Base-by-base conservation (phyloP, 352 stramenopile species). In the Aphanomyces cochlioides region DNA sequence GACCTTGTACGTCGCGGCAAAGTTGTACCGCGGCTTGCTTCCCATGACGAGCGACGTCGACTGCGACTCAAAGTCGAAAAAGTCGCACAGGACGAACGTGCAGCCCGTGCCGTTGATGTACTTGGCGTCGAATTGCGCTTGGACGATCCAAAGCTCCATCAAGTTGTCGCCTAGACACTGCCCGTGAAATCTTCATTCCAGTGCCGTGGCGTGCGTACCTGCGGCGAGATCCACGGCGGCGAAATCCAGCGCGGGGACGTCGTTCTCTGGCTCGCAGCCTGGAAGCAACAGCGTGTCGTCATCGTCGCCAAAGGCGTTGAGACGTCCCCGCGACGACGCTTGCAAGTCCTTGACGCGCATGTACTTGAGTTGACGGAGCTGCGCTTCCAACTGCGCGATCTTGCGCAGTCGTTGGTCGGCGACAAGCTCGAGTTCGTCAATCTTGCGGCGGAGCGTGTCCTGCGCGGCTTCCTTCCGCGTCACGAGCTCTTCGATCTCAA, bases 61-160 rank as follows among this genome's bases (percentile, higher is more conserved):
- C 76, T 98, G 91, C 0, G 90, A 96, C 73, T 98, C 92, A 67
- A 96, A 98, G 72, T 98, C 90, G 72, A 96, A 98, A 67, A 98
- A 98, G 66, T 98, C 93, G 39, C 95, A 90, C 17, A 98, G 69
- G 6, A 97, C 79, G 70, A 98, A 98, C 13, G 90, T 97, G 1
- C 89, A 96, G 2, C 84, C 78, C 63, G 84, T 92, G 13, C 76
- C 74, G 6, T 79, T 80, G 56, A 97, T 75, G 48, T 81, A 79
- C 10, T 59, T 83, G 40, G 73, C 79, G 66, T 96, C 85, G 54
- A 97, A 91, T 38, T 76, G 77, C 5, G 76, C 92, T 12, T 74
- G 79, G 60, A 93, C 40, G 64, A 98, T 84, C 74, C 83, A 93
- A 47, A 98, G 74, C 79, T 98, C 93, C 34, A 98, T 68, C 53